Evolutionary conservation across 441 rosid species (phyloP).

Genomic region (Theobroma grandiflorum): DNA sequence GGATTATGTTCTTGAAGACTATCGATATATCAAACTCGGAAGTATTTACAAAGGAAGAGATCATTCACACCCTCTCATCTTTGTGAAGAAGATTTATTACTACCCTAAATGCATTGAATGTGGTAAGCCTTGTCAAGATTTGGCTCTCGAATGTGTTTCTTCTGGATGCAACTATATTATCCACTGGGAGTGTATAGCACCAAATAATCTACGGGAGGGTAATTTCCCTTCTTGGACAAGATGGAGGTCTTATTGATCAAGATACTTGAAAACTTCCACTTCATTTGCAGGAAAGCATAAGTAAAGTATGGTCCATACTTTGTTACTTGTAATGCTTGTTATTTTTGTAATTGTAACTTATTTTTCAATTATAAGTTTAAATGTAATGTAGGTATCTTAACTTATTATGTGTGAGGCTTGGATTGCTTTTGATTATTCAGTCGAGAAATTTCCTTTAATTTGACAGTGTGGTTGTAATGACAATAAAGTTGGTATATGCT

Average conservation of each 20-base stretch:
- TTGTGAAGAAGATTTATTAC: neutral
- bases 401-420: neutral
- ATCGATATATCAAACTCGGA: neutral
- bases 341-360: neutral
- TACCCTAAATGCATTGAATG: neutral
- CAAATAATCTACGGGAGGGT: rapidly evolving
- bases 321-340: neutral
- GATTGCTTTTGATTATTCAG: neutral
- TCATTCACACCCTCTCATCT: neutral
- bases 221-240: rapidly evolving
- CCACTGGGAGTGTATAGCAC: neutral
- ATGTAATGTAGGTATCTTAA: neutral
- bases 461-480: neutral
- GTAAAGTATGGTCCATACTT: neutral
- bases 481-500: neutral
- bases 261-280: neutral
- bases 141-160: slow-evolving; percentile 1
- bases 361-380: neutral
- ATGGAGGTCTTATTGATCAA: too few species aligned
- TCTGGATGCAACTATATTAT: neutral
- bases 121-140: neutral
- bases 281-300: neutral
- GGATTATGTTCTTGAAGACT: neutral
- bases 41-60: neutral
- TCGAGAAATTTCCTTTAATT: neutral